These are phyloP conservation scores for Apophysomyces elegans DNA, from an alignment of 371 early-diverging fungal species.

Conservation along the genomic window DNA sequence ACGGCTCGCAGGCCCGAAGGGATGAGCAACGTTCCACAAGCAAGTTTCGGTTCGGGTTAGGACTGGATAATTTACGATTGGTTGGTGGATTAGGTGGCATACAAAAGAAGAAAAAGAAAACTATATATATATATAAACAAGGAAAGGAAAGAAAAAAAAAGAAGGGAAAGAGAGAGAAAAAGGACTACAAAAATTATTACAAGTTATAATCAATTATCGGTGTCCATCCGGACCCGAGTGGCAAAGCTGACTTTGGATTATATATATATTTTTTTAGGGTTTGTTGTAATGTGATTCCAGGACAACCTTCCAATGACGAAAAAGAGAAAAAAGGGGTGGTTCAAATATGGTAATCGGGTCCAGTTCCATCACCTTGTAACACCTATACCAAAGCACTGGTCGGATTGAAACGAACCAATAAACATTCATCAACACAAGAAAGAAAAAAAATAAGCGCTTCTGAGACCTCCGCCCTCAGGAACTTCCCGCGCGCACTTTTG, in stretches of 20 bases:
- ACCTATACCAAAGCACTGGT: not conserved
- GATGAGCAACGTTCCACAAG: conserved; percentile 28
- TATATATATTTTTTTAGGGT: conserved; percentile 4
- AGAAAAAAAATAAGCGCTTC: not conserved
- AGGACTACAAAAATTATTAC: conserved; percentile 2
- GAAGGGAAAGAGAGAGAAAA: conserved; percentile 4
- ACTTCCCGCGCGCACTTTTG: conserved; percentile 1
- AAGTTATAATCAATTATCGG: not conserved
- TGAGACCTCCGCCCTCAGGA: conserved; percentile 8
- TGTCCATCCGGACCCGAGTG: conserved; percentile 15
- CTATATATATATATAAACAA: conserved; percentile 10
- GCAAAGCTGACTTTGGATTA: conserved; percentile 10
- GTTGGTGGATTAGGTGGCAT: conserved; percentile 32
- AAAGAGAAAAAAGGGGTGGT: conserved; percentile 7
- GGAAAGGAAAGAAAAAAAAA: conserved; percentile 11
- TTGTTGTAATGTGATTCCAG: conserved; percentile 7
- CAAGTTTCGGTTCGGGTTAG: conserved; percentile 24
- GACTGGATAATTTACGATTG: conserved; percentile 16
- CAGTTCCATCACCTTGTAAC: not conserved
- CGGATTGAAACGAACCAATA: conserved; percentile 6
- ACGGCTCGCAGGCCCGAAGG: conserved; percentile 32
- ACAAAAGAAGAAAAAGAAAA: conserved; percentile 8
- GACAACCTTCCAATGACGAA: conserved; percentile 11
- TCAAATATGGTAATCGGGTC: conserved; percentile 9
- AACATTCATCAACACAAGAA: not conserved